Conservation (phyloP, 345 rosid genomes). For the Camelina sativa region DNA sequence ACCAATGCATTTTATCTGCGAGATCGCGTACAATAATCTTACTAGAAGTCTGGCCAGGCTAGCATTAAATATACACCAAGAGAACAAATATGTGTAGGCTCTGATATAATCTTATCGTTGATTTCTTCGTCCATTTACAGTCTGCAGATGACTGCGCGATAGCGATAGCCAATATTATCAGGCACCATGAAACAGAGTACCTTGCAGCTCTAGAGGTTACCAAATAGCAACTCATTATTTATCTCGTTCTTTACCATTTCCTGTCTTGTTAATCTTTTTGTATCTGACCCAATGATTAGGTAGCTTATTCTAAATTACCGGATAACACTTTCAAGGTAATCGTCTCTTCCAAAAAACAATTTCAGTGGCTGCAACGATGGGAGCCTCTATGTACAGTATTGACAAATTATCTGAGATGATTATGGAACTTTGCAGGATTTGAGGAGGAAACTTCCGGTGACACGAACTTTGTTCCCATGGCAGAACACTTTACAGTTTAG, state of each 20-base stretch:
- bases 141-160: constrained; percentile 84
- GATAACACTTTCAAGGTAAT: constrained; percentile 94
- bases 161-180: constrained; percentile 67
- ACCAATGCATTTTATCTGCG: constrained; percentile 6
- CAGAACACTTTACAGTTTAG: constrained; percentile 87
- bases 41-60: not conserved
- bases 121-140: constrained; percentile 52
- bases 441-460: constrained; percentile 96
- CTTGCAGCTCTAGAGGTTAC: constrained; percentile 86
- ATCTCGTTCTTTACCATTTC: not conserved
- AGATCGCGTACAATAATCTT: not conserved
- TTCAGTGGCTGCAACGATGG: not conserved
- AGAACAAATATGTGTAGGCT: not conserved
- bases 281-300: constrained; percentile 54
- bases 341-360: not conserved
- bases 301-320: constrained; percentile 86
- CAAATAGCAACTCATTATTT: constrained; percentile 8
- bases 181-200: constrained; percentile 92
- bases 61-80: not conserved
- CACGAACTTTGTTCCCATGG: constrained; percentile 95
- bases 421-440: constrained; percentile 64
- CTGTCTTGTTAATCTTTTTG: constrained; percentile 11
- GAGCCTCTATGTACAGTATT: not conserved
- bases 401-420: not conserved
- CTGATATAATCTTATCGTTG: constrained; percentile 5